Evolutionary conservation across 2,329 filamentous ascomycete species (phyloP), one percentile per base, ranked within the genome.

Genomic region (Coniochaeta prunicola): DNA sequence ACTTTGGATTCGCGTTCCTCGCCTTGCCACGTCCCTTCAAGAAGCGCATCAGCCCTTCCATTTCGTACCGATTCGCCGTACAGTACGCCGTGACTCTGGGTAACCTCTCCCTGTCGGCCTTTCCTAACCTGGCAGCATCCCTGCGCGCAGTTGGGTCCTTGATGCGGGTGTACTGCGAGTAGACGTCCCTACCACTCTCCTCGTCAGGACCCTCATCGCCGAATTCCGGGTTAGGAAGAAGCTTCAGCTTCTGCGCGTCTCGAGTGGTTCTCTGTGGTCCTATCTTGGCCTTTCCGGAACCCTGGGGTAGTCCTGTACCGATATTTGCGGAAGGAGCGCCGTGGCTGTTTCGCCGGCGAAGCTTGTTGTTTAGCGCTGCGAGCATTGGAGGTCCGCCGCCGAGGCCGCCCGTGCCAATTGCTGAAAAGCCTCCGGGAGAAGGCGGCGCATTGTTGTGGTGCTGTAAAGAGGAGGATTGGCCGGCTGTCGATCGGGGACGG

Each of bases 31-130:
- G 83, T 31, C 91, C 90, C 72, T 99, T 99, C 62, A 99, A 76
- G 69, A 93, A 99, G 50, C 89, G 87, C 84, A 96, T 90, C 62
- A 97, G 77, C 3, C 88, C 88, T 36, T 97, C 93, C 76, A 97
- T 86, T 66, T 93, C 86, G 74, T 97, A 97, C 57, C 88, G 88
- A 69, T 91, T 92, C 12, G 94, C 92, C 0, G 94, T 97, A 70
- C 93, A 97, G 76, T 97, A 99, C 38, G 94, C 94, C 40, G 94
- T 97, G 15, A 99, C 94, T 62, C 94, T 82, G 5, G 94, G 94
- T 59, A 99, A 76, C 63, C 88, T 83, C 63, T 91, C 89, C 59
- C 94, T 84, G 71, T 99, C 94, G 40, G 93, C 92, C 73, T 97
- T 99, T 38, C 94, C 94, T 42, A 99, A 75, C 59, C 92, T 81